These are phyloP conservation scores for Scheffersomyces coipomensis DNA, from an alignment of 805 yeast genomes.

Conservation along the genomic window DNA sequence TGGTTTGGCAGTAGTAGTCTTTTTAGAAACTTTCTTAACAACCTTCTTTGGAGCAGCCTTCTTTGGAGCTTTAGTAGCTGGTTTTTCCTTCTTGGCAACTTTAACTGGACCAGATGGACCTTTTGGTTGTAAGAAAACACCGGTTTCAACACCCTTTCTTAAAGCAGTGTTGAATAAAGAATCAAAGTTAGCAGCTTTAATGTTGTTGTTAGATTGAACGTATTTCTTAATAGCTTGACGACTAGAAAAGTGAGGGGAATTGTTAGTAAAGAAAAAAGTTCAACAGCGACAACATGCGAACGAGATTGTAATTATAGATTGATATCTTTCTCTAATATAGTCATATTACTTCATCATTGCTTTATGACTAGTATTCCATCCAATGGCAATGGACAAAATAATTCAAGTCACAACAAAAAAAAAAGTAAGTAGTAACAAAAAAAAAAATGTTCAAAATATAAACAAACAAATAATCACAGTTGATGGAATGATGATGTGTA, in stretches of 20 bases:
- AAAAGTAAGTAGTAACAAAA: neutral
- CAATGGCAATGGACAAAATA: too few species aligned
- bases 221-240: constrained; percentile 89
- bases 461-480: neutral
- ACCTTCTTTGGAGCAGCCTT: constrained; percentile 12
- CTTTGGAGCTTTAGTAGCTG: constrained; percentile 26
- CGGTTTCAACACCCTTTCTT: constrained; percentile 77
- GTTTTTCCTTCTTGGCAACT: constrained; percentile 46
- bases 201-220: constrained; percentile 61
- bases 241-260: constrained; percentile 28
- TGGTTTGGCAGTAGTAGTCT: constrained; percentile 6
- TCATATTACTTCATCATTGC: too few species aligned
- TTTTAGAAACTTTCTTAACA: constrained; percentile 17
- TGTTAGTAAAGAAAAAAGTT: constrained; percentile 16
- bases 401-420: neutral
- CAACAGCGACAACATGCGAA: neutral
- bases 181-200: constrained; percentile 66
- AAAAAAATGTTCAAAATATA: neutral
- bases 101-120: constrained; percentile 89
- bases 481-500: too few species aligned
- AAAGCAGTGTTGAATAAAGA: constrained; percentile 73
- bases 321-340: too few species aligned
- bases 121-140: constrained; percentile 78
- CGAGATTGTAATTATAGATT: too few species aligned
- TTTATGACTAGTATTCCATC: too few species aligned